Base-by-base conservation (phyloP, 495 filamentous ascomycete genomes). In the Penicillium tannophilum region DNA sequence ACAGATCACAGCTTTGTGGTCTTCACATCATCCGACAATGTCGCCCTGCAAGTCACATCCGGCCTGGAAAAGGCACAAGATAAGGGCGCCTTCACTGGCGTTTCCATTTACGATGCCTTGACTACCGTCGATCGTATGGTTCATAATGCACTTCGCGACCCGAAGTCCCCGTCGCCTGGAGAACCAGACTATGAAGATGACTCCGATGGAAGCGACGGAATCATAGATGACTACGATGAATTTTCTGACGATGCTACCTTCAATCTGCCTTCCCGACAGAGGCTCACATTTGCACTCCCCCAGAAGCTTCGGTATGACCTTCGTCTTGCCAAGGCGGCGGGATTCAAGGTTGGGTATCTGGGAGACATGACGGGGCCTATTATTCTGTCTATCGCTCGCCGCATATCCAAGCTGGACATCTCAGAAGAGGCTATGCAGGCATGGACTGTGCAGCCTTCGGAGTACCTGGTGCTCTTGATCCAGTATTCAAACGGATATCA, bases 381-480 rank as follows among this genome's bases (percentile, higher is more conserved):
- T 51, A 87, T 83, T 33, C 58, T 96, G 7, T 88, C 88, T 0
- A 81, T 88, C 10, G 78, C 79, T 24, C 75, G 72, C 46, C 86
- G 86, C 1, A 81, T 91, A 49, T 72, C 76, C 0, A 89, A 88
- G 59, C 80, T 97, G 2, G 87, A 82, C 2, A 83, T 98, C 28
- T 91, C 91, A 3, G 80, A 89, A 28, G 90, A 93, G 59, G 88
- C 84, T 1, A 79, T 89, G 72, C 80, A 85, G 61, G 88, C 91
- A 14, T 98, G 93, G 93, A 78, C 86, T 52, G 69, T 98, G 17
- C 65, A 82, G 14, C 68, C 75, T 0, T 69, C 74, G 0, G 86
- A 95, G 26, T 94, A 94, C 64, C 68, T 97, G 43, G 83, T 95
- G 6, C 76, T 96, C 6, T 78, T 97, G 14, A 80, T 96, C n/a